Evolutionary conservation across 2,329 filamentous ascomycete genomes (phyloP).

Genomic region (Sporothrix euskadiensis): DNA sequence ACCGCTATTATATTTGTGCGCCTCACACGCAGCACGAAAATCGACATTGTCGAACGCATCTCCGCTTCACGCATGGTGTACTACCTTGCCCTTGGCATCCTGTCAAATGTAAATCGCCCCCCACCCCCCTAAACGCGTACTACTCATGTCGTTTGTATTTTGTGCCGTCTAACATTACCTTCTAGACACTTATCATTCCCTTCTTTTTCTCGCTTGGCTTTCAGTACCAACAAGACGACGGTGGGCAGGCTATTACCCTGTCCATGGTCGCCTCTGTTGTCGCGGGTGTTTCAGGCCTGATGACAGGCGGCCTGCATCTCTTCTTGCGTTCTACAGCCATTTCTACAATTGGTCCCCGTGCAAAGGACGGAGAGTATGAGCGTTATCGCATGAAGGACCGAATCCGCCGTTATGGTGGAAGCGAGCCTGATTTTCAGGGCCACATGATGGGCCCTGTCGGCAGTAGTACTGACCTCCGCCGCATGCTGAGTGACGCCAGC

Average conservation of each 20-base stretch:
- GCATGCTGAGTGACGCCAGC: conserved; percentile 42
- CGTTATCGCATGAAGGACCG: conserved; percentile 48
- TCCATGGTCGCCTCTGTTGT: conserved; percentile 66
- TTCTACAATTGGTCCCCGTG: conserved; percentile 54
- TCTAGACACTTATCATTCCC: conserved; percentile 59
- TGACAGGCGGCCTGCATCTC: conserved; percentile 65
- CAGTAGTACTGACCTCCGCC: conserved; percentile 37
- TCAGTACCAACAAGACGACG: conserved; percentile 39
- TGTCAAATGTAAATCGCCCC: conserved; percentile 55
- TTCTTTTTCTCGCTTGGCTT: conserved; percentile 63
- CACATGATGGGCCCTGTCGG: conserved; percentile 41
- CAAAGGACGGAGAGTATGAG: conserved; percentile 50
- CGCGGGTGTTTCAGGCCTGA: conserved; percentile 64
- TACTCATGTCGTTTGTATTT: neutral
- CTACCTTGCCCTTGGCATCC: conserved; percentile 59
- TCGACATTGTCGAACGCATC: conserved; percentile 61
- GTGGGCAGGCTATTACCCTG: conserved; percentile 49
- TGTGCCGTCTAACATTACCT: neutral
- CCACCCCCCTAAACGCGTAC: too few species aligned
- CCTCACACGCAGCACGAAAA: conserved; percentile 54
- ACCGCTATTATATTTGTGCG: conserved; percentile 58
- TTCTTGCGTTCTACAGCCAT: conserved; percentile 65
- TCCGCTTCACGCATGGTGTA: conserved; percentile 70
- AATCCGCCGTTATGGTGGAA: conserved; percentile 41
- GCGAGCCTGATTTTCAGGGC: conserved; percentile 38